Percentiles rank a stretch among this genome's conserved stretches.
These are phyloP conservation scores for Ustilago trichophora DNA, from an alignment of 1,284 basidiomycete genomes.

Conservation along the genomic window DNA sequence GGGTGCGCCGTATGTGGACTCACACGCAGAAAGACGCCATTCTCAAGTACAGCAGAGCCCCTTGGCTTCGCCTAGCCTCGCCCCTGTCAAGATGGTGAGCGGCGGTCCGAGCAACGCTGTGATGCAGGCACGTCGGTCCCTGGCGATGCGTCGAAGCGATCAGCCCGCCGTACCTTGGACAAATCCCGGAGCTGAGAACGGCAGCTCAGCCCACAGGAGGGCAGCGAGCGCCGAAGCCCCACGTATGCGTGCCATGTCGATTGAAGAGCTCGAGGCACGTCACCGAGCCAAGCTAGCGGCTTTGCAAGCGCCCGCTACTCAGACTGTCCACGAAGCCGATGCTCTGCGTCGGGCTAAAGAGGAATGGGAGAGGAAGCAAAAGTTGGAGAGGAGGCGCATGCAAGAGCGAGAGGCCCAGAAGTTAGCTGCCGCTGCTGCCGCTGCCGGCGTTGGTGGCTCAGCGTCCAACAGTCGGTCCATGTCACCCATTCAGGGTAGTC, in stretches of 20 bases:
- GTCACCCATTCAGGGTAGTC: constrained; percentile 13
- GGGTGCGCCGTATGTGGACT: not conserved
- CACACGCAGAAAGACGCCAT: constrained; percentile 3
- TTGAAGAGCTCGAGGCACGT: constrained; percentile 45
- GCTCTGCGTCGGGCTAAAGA: constrained; percentile 38
- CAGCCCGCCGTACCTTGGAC: constrained; percentile 33
- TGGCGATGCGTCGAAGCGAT: constrained; percentile 30
- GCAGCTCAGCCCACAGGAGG: constrained; percentile 1
- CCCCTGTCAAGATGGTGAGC: constrained; percentile 14
- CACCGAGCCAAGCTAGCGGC: constrained; percentile 49
- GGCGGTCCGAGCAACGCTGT: constrained; percentile 26
- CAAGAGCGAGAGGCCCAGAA: constrained; percentile 34
- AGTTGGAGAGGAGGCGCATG: constrained; percentile 37
- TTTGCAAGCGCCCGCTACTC: constrained; percentile 40
- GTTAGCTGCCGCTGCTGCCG: constrained; percentile 23
- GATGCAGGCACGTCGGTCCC: constrained; percentile 32
- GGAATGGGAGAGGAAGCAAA: constrained; percentile 48
- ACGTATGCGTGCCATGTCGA: constrained; percentile 34
- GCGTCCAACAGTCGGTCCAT: constrained; percentile 14
- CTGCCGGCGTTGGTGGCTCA: constrained; percentile 14
- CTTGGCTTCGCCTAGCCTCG: constrained; percentile 1
- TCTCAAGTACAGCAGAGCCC: constrained; percentile 6
- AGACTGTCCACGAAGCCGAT: constrained; percentile 42
- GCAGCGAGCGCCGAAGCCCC: constrained; percentile 12
- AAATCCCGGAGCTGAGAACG: constrained; percentile 24